Evolutionary conservation across 1,284 basidiomycete species (phyloP).

Genomic region (Vanrija sp.): DNA sequence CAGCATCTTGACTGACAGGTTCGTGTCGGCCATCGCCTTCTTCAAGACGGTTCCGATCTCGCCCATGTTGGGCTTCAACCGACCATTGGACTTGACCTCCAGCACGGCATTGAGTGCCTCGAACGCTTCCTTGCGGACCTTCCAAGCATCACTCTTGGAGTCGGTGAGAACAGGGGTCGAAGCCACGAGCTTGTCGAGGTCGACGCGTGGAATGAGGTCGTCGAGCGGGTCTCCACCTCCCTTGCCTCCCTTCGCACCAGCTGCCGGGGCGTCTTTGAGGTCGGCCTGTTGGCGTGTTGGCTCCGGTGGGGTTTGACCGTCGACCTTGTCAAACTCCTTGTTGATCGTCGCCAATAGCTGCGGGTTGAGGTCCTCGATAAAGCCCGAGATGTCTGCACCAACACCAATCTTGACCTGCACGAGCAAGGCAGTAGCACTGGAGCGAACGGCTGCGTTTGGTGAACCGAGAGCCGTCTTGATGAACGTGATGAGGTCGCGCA

Average conservation of each 20-base stretch:
- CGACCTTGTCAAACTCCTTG: slow-evolving; percentile 90
- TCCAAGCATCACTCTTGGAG: slow-evolving; percentile 91
- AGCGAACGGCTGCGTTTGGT: slow-evolving; percentile 89
- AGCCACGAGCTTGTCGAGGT: slow-evolving; percentile 81
- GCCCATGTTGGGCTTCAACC: slow-evolving; percentile 88
- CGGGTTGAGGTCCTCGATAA: slow-evolving; percentile 91
- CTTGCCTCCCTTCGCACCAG: slow-evolving; percentile 50
- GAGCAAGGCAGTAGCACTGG: slow-evolving; percentile 89
- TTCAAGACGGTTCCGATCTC: slow-evolving; percentile 88
- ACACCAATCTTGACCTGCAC: slow-evolving; percentile 90
- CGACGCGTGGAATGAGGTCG: slow-evolving; percentile 90
- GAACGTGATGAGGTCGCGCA: slow-evolving; percentile 84
- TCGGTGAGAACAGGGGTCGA: slow-evolving; percentile 78
- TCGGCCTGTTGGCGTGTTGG: slow-evolving; percentile 75
- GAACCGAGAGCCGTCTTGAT: slow-evolving; percentile 83
- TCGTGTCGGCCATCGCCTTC: slow-evolving; percentile 82
- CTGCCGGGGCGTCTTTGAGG: slow-evolving; percentile 54
- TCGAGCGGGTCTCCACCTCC: slow-evolving; percentile 69
- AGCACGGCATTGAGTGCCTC: slow-evolving; percentile 78
- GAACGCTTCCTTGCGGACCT: slow-evolving; percentile 91
- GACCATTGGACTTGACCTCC: slow-evolving; percentile 85
- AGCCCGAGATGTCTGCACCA: slow-evolving; percentile 83
- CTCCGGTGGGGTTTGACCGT: slow-evolving; percentile 70
- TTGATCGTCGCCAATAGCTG: slow-evolving; percentile 89
- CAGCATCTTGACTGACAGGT: slow-evolving; percentile 86